A percentile compares a stretch with the other conserved stretches of the same genome.
Evolutionary conservation across 208 protist species (phyloP).

Genomic region (Naegleria fowleri): DNA sequence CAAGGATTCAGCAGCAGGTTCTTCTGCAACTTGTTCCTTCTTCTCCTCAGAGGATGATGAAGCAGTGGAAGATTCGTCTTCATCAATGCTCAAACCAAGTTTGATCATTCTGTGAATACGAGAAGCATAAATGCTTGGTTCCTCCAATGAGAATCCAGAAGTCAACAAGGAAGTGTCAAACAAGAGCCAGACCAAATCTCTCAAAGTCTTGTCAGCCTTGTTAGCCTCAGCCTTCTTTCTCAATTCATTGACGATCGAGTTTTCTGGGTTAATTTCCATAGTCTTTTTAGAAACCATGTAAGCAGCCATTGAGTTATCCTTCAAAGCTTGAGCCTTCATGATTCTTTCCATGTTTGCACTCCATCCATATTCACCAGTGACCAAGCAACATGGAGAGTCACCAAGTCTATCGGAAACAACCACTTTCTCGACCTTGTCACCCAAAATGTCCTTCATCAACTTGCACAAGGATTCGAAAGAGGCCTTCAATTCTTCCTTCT

Average conservation of each 20-base stretch:
- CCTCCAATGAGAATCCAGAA: slow-evolving; percentile 95
- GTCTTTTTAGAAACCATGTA: slow-evolving; percentile 96
- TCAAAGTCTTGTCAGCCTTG: slow-evolving; percentile 89
- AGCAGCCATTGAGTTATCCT: slow-evolving; percentile 54
- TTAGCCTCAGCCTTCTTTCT: slow-evolving; percentile 79
- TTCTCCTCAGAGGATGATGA: background rate
- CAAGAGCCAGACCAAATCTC: slow-evolving; percentile 94
- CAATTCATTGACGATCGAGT: slow-evolving; percentile 91
- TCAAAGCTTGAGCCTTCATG: slow-evolving; percentile 92
- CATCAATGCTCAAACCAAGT: slow-evolving; percentile 87
- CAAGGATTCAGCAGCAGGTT: background rate
- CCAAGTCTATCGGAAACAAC: slow-evolving; percentile 85
- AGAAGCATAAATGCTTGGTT: slow-evolving; percentile 64
- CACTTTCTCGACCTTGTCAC: slow-evolving; percentile 98
- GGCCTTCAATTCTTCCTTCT: slow-evolving; percentile 84
- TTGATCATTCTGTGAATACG: slow-evolving; percentile 98
- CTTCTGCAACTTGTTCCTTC: background rate
- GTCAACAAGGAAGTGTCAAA: slow-evolving; percentile 95
- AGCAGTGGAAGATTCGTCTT: slow-evolving; percentile 41
- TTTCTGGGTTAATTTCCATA: slow-evolving; percentile 95
- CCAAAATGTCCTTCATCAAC: slow-evolving; percentile 96
- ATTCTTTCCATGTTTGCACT: slow-evolving; percentile 98
- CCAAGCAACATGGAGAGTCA: slow-evolving; percentile 92
- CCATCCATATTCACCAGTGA: slow-evolving; percentile 97
- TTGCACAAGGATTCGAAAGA: slow-evolving; percentile 87